phyloP scores from a whole-genome alignment of 306 rosid genomes.

The Castanopsis chinensis region DNA sequence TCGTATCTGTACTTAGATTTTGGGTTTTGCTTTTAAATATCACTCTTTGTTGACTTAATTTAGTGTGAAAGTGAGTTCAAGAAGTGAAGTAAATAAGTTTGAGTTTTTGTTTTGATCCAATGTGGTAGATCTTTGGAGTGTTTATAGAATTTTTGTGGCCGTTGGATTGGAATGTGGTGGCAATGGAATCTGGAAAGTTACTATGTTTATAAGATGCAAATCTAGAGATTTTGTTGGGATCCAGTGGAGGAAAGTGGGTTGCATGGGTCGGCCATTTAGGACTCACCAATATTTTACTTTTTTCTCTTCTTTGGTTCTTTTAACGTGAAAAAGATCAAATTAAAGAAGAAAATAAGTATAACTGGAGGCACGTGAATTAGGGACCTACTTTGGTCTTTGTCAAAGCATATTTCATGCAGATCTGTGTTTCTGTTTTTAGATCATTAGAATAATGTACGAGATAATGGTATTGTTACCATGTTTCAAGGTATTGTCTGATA shows the following conservation, averaged over 20 bases:
- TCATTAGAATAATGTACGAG: neutral
- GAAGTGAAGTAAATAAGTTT: neutral
- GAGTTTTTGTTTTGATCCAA: neutral
- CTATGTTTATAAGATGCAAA: neutral
- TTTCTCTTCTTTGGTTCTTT: neutral
- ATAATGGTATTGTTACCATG: neutral
- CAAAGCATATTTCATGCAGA: constrained; percentile 1
- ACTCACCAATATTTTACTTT: neutral
- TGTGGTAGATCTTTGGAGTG: neutral
- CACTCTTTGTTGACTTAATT: neutral
- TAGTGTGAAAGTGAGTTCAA: neutral
- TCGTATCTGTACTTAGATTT: neutral
- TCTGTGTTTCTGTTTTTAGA: neutral
- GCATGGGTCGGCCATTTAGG: neutral
- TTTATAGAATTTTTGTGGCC: neutral
- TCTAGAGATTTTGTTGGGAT: constrained; percentile 9
- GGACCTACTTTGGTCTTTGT: neutral
- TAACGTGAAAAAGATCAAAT: neutral
- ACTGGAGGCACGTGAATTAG: constrained; percentile 27
- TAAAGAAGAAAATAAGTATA: neutral
- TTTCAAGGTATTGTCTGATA: too few species aligned
- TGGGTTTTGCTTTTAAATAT: neutral
- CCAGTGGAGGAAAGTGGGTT: neutral
- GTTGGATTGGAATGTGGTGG: constrained; percentile 2
- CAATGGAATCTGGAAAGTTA: neutral